These are phyloP conservation scores for Collybiopsis confluens DNA, from an alignment of 768 basidiomycete genomes.

Conservation along the genomic window DNA sequence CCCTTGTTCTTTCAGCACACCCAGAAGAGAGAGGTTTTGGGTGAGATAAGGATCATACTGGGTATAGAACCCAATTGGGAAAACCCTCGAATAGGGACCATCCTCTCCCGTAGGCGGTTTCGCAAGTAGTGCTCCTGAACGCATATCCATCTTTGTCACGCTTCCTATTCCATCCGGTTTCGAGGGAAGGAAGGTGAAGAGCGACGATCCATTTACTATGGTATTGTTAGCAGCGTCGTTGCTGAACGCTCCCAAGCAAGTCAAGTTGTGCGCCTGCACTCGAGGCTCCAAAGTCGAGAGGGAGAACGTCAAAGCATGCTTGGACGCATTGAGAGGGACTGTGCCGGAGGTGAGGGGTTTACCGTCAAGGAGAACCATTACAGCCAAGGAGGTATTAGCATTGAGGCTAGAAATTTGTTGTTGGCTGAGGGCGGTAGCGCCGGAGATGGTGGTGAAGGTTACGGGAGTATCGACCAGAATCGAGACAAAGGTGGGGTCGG, in stretches of 20 bases:
- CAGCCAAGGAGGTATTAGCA: conserved; percentile 21
- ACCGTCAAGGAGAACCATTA: conserved; percentile 46
- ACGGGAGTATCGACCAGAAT: conserved; percentile 53
- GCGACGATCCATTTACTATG: conserved; percentile 39
- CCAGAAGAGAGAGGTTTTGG: conserved; percentile 47
- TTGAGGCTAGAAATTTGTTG: conserved; percentile 15
- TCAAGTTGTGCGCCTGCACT: conserved; percentile 30
- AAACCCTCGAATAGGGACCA: conserved; percentile 48
- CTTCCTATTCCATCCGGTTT: conserved; percentile 43
- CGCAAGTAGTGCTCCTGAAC: conserved; percentile 54
- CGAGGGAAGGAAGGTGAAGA: conserved; percentile 46
- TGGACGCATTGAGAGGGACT: conserved; percentile 50
- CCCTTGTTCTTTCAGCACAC: conserved; percentile 54
- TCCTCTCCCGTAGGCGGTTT: conserved; percentile 46
- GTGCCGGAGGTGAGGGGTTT: conserved; percentile 34
- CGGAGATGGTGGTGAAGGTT: conserved; percentile 41
- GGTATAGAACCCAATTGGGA: conserved; percentile 77
- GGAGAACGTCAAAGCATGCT: conserved; percentile 45
- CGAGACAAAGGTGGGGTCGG: conserved; percentile 30
- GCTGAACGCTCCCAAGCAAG: conserved; percentile 32
- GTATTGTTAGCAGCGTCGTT: conserved; percentile 17
- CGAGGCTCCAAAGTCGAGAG: conserved; percentile 42
- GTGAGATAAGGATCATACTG: conserved; percentile 51
- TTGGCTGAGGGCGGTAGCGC: conserved; percentile 38
- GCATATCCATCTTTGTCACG: conserved; percentile 61